phyloP scores from a whole-genome alignment of 106 monocot genomes.

The Acorus gramineus region DNA sequence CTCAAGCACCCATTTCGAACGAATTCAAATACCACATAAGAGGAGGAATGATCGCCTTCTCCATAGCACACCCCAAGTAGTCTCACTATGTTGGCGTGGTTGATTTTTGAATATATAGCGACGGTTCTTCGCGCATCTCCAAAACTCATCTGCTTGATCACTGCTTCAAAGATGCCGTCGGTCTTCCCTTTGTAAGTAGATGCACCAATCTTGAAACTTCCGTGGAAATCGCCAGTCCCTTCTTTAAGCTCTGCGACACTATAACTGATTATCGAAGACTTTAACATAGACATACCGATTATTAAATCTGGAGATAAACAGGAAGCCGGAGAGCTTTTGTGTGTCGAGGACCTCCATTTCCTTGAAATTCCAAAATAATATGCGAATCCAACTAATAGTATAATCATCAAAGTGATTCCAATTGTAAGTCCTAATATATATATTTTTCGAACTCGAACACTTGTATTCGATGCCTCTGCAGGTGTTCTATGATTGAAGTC shows the following conservation, averaged over 20 bases:
- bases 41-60: constrained; percentile 5
- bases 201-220: constrained; percentile 8
- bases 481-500: not conserved
- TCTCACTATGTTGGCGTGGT: constrained; percentile 14
- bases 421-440: not conserved
- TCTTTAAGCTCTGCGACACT: constrained; percentile 10
- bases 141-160: constrained; percentile 18
- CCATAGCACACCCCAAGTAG: constrained; percentile 25
- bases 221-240: constrained; percentile 9
- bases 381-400: not conserved
- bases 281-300: constrained; percentile 7
- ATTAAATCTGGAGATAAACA: constrained; percentile 17
- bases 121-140: constrained; percentile 15
- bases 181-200: constrained; percentile 16
- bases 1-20: constrained; percentile 14
- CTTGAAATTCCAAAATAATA: not conserved
- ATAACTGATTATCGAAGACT: constrained; percentile 20
- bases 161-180: not conserved
- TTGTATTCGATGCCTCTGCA: not conserved
- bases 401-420: constrained; percentile 1
- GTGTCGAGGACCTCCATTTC: not conserved
- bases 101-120: constrained; percentile 22
- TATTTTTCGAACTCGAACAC: not conserved
- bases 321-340: constrained; percentile 4
- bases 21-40: constrained; percentile 17